A percentile compares a stretch with the other conserved stretches of the same genome.
phyloP scores from a whole-genome alignment of 2,329 filamentous ascomycete species.

The Sarocladium brachiariae region DNA sequence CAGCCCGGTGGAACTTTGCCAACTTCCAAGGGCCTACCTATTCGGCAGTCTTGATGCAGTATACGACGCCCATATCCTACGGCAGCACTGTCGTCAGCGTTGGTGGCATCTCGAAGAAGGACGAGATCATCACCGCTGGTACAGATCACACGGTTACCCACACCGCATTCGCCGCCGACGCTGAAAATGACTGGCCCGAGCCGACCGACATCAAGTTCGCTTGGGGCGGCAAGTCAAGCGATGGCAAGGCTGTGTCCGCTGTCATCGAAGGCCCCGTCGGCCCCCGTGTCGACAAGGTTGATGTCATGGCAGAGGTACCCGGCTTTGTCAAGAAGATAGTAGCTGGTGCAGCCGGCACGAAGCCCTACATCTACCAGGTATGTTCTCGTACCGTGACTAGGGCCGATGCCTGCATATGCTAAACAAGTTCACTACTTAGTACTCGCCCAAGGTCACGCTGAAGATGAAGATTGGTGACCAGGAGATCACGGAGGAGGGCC shows the following conservation, averaged over 20 bases:
- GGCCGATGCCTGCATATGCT: neutral
- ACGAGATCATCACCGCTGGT: constrained; percentile 70
- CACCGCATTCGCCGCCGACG: constrained; percentile 61
- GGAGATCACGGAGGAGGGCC: constrained; percentile 70
- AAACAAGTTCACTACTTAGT: constrained; percentile 49
- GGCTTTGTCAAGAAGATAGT: constrained; percentile 94
- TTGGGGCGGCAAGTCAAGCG: constrained; percentile 73
- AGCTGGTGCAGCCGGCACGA: constrained; percentile 79
- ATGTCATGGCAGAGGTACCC: constrained; percentile 95
- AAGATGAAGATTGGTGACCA: constrained; percentile 82
- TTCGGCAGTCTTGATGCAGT: constrained; percentile 93
- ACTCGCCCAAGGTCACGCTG: constrained; percentile 61
- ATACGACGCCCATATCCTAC: constrained; percentile 87
- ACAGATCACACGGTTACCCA: constrained; percentile 60
- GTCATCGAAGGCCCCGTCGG: constrained; percentile 63
- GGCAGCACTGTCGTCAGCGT: constrained; percentile 78
- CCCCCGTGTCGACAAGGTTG: constrained; percentile 65
- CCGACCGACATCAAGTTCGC: constrained; percentile 67
- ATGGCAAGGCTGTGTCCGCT: constrained; percentile 66
- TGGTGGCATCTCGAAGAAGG: constrained; percentile 74
- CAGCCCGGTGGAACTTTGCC: constrained; percentile 86
- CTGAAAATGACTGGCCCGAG: constrained; percentile 81
- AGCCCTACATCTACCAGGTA: constrained; percentile 97
- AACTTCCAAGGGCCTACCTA: constrained; percentile 83
- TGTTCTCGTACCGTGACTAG: too few species aligned